Conservation (phyloP, 345 rosid genomes). For the Xanthoceras sorbifolium region DNA sequence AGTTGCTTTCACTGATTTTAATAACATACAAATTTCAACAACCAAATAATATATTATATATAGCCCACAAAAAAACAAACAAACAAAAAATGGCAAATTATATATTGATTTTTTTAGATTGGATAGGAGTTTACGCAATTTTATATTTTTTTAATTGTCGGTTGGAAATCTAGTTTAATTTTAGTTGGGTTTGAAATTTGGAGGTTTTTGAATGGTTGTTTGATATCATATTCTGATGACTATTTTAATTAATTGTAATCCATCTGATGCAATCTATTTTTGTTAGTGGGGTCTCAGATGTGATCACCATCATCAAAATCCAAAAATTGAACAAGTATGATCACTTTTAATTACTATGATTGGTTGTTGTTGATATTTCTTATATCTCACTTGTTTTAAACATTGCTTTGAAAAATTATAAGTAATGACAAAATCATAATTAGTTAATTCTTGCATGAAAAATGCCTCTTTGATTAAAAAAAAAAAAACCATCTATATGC, state of each 20-base stretch:
- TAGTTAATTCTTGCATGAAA: no score
- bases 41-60: not conserved
- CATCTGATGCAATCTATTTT: not conserved
- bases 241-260: no score
- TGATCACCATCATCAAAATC: not conserved
- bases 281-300: not conserved
- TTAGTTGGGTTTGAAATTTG: slow-evolving; percentile 18
- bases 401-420: no score
- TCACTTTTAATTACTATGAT: not conserved
- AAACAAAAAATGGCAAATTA: no score
- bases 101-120: not conserved
- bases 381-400: not conserved
- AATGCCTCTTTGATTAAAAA: no score
- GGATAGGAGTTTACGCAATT: slow-evolving; percentile 5
- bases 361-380: slow-evolving; percentile 3
- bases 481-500: no score
- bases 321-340: not conserved
- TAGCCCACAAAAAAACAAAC: no score
- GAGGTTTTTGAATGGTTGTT: not conserved
- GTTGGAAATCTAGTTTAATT: no score
- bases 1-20: not conserved
- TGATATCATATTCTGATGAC: not conserved
- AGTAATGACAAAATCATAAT: no score
- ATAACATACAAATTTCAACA: not conserved
- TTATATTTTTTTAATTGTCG: not conserved